A percentile compares a stretch with the other conserved stretches of the same genome.
Conservation (phyloP, 768 basidiomycete species). For the Boletales sp. region DNA sequence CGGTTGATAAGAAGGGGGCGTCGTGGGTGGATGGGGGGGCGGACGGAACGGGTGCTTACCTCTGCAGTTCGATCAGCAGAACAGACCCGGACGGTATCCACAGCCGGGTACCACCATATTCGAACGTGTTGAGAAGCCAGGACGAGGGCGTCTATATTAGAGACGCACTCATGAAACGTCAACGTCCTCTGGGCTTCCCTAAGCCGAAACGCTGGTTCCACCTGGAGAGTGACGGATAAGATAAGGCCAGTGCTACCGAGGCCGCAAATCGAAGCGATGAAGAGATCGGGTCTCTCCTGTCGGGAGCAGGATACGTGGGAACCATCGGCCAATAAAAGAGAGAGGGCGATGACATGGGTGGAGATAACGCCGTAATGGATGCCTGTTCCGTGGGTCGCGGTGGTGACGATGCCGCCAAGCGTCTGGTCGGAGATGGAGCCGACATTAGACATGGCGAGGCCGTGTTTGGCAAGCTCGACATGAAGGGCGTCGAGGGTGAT, state of each 20-base stretch:
- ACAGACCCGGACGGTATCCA: constrained; percentile 67
- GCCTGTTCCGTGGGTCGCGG: constrained; percentile 94
- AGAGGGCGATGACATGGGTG: constrained; percentile 71
- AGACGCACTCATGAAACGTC: constrained; percentile 60
- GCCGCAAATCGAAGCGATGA: constrained; percentile 87
- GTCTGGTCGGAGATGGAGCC: constrained; percentile 98
- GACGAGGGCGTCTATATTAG: constrained; percentile 52
- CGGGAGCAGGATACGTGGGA: constrained; percentile 65
- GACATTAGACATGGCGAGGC: constrained; percentile 85
- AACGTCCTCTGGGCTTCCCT: constrained; percentile 64
- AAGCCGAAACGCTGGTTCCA: constrained; percentile 80
- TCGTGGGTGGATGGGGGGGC: neutral
- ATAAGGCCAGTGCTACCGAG: constrained; percentile 90
- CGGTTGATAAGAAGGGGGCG: constrained; percentile 7
- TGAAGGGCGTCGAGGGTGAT: constrained; percentile 78
- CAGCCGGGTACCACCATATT: constrained; percentile 92
- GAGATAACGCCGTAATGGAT: constrained; percentile 77
- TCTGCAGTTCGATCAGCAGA: constrained; percentile 72
- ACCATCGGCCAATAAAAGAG: constrained; percentile 75
- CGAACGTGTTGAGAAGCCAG: constrained; percentile 82
- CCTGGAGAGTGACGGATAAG: constrained; percentile 68
- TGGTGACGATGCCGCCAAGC: constrained; percentile 87
- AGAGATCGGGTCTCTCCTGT: constrained; percentile 65
- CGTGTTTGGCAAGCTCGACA: constrained; percentile 54
- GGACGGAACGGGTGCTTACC: constrained; percentile 44